Percentiles rank a stretch among this genome's conserved stretches.
These are phyloP conservation scores for Arctostaphylos glauca DNA, from an alignment of 148 eudicot genomes.

Conservation along the genomic window DNA sequence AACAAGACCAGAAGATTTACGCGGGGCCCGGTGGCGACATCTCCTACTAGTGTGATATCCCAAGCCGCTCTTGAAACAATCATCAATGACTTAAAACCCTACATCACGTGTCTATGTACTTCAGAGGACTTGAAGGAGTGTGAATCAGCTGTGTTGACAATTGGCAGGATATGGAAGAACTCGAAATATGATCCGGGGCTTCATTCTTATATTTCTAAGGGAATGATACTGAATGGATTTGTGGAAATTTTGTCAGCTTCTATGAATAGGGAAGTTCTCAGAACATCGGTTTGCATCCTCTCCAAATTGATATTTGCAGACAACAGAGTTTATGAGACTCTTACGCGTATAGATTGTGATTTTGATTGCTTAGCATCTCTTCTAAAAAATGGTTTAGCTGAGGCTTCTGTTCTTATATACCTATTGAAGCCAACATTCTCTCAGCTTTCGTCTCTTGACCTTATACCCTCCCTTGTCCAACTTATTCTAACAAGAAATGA, in stretches of 20 bases:
- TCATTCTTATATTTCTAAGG: slow-evolving; percentile 44
- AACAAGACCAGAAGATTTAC: slow-evolving; percentile 33
- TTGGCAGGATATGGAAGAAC: slow-evolving; percentile 42
- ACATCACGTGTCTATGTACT: slow-evolving; percentile 39
- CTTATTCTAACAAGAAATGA: slow-evolving; percentile 30
- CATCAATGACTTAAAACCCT: slow-evolving; percentile 43
- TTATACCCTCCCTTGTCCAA: slow-evolving; percentile 36
- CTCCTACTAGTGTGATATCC: slow-evolving; percentile 54
- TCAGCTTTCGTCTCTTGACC: slow-evolving; percentile 38
- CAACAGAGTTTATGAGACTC: slow-evolving; percentile 37
- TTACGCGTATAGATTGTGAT: slow-evolving; percentile 36
- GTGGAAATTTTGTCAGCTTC: slow-evolving; percentile 53
- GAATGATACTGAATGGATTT: slow-evolving; percentile 46
- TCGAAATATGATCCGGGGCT: slow-evolving; percentile 34
- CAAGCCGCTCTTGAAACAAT: slow-evolving; percentile 50
- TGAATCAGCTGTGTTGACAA: slow-evolving; percentile 42
- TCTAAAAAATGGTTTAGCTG: slow-evolving; percentile 46
- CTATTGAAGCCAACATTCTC: slow-evolving; percentile 42
- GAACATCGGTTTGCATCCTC: slow-evolving; percentile 41
- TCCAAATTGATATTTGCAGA: slow-evolving; percentile 42
- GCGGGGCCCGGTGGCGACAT: slow-evolving; percentile 25
- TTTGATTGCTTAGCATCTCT: slow-evolving; percentile 44
- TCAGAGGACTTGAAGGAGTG: slow-evolving; percentile 56
- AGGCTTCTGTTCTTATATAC: slow-evolving; percentile 45
- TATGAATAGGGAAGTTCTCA: slow-evolving; percentile 42